A percentile compares a stretch with the other conserved stretches of the same genome.
phyloP scores from a whole-genome alignment of 1,284 basidiomycete genomes.

The Puccinia horiana region DNA sequence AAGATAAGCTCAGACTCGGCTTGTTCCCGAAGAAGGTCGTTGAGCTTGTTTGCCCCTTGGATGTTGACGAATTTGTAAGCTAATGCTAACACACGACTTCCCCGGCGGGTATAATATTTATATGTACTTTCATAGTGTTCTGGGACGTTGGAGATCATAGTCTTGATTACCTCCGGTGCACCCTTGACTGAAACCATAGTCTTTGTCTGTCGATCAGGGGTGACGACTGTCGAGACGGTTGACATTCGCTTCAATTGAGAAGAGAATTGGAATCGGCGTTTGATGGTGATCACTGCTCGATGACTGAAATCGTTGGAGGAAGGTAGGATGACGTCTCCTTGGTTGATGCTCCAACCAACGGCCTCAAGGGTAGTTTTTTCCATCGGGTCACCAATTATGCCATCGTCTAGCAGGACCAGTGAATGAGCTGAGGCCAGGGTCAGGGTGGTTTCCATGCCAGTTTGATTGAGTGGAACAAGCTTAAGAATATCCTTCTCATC shows the following conservation, averaged over 20 bases:
- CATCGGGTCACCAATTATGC: slow-evolving; percentile 97
- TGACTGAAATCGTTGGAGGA: slow-evolving; percentile 52
- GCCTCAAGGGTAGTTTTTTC: slow-evolving; percentile 94
- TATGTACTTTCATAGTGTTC: slow-evolving; percentile 83
- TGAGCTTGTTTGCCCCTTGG: slow-evolving; percentile 67
- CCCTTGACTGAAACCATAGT: slow-evolving; percentile 75
- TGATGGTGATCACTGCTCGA: slow-evolving; percentile 67
- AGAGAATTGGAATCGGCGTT: slow-evolving; percentile 91
- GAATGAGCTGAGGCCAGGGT: slow-evolving; percentile 94
- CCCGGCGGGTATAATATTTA: slow-evolving; percentile 85
- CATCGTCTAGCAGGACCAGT: slow-evolving; percentile 82
- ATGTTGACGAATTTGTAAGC: slow-evolving; percentile 77
- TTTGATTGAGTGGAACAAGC: slow-evolving; percentile 76
- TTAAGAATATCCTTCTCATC: slow-evolving; percentile 66
- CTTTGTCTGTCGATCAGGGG: slow-evolving; percentile 58
- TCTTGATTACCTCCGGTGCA: slow-evolving; percentile 88
- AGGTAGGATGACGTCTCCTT: slow-evolving; percentile 72
- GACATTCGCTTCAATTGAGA: slow-evolving; percentile 95
- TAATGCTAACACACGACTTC: slow-evolving; percentile 85
- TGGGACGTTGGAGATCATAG: slow-evolving; percentile 75
- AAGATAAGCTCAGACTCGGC: slow-evolving; percentile 78
- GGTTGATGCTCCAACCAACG: slow-evolving; percentile 81
- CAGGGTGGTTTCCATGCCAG: slow-evolving; percentile 74
- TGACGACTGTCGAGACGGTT: slow-evolving; percentile 73
- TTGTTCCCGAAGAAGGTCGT: slow-evolving; percentile 73